Percentiles rank a stretch among this genome's conserved stretches.
phyloP scores from a whole-genome alignment of 257 asterid genomes.

The Solanum etuberosum region DNA sequence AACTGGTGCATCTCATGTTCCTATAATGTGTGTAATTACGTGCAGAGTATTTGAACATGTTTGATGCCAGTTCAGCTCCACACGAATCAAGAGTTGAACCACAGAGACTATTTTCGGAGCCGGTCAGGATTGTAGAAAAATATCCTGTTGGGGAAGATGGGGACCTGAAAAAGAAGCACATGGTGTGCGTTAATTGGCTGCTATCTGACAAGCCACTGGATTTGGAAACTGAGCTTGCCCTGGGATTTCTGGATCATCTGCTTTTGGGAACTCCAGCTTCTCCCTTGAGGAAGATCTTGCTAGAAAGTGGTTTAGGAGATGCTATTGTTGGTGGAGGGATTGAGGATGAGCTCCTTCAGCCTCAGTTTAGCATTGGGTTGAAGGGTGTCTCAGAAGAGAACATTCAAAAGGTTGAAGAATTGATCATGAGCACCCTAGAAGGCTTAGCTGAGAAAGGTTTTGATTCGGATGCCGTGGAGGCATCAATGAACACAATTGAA shows the following conservation, averaged over 20 bases:
- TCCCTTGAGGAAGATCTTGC: slow-evolving; percentile 83
- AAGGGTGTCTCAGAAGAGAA: slow-evolving; percentile 90
- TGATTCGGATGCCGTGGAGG: slow-evolving; percentile 88
- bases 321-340: slow-evolving; percentile 97
- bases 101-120: slow-evolving; percentile 74
- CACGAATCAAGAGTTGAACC: slow-evolving; percentile 59
- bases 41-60: slow-evolving; percentile 82
- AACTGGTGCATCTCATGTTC: not conserved
- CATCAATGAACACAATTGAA: slow-evolving; percentile 97
- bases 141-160: slow-evolving; percentile 87
- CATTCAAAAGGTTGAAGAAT: slow-evolving; percentile 62
- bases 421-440: slow-evolving; percentile 48
- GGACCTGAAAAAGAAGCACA: slow-evolving; percentile 85
- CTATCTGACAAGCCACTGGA: slow-evolving; percentile 85
- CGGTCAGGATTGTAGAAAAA: slow-evolving; percentile 75
- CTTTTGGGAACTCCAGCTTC: slow-evolving; percentile 98
- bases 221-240: slow-evolving; percentile 85
- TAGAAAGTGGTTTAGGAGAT: slow-evolving; percentile 94
- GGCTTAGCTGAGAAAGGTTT: slow-evolving; percentile 85
- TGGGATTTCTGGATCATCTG: slow-evolving; percentile 85
- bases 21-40: not conserved
- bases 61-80: slow-evolving; percentile 84
- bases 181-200: slow-evolving; percentile 96
- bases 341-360: slow-evolving; percentile 97
- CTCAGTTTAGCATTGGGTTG: slow-evolving; percentile 91